Base-by-base conservation (phyloP, 208 protist species). In the Crithidia brevicula region DNA sequence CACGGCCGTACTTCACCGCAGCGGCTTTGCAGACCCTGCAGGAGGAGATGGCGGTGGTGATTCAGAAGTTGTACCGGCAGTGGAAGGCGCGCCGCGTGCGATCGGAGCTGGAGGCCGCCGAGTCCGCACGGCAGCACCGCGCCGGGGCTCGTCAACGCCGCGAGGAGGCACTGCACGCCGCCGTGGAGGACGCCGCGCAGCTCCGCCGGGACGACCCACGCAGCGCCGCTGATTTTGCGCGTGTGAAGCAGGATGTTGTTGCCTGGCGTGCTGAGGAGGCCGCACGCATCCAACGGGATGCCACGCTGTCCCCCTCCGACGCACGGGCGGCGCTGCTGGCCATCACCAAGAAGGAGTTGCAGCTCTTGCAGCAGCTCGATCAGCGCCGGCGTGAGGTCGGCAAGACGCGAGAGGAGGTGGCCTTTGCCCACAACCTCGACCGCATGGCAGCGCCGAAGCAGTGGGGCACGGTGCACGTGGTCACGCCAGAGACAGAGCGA, bases 311-410 rank as follows among this genome's bases (percentile, higher is more conserved):
- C 16, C 64, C 83, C 25, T 74, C 63, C 13, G 85, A 97, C 57
- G 71, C 75, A 25, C 74, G 88, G 23, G 64, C 67, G 20, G 91
- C 93, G 9, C 76, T 97, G 59, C 56, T 89, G 25, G 85, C 97
- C 18, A 82, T 99, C 25, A 96, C 98, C 4, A 89, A 94, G 65
- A 96, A 98, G 66, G 94, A 99, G 81, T 77, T 98, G 52, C 92
- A 97, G 64, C 80, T 98, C 50, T 77, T 99, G 30, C 96, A 98
- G 76, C 97, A 98, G 28, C 94, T 99, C n/a, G 97, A 99, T 63
- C 77, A 82, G 62, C 88, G 98, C 38, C 90, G 94, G 49, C 79
- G 78, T 15, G 49, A 62, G 46, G 93, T 92, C 9, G 49, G 79
- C 43, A 67, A 83, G 67, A 81, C 92, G 25, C 92, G 83, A 23